Evolutionary conservation across 192 early-diverging fungal genomes (phyloP).

Genomic region (Backusella parvicylindrica): DNA sequence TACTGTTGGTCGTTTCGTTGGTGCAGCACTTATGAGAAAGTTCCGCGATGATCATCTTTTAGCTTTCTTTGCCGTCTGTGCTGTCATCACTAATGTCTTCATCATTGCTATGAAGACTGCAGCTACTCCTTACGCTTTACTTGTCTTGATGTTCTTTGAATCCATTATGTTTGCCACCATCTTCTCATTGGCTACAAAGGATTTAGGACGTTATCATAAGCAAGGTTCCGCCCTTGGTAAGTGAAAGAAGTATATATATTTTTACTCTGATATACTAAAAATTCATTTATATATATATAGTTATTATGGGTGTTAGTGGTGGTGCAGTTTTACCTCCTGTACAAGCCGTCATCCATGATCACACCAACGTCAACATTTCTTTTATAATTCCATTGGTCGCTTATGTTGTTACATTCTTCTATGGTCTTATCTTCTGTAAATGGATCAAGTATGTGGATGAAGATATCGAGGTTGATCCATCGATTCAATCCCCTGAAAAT

Average conservation of each 20-base stretch:
- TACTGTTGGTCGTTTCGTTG: conserved; percentile 33
- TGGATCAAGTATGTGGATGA: conserved; percentile 22
- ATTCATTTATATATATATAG: not conserved
- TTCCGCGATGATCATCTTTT: conserved; percentile 20
- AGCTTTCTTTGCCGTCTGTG: conserved; percentile 10
- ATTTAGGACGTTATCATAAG: conserved; percentile 28
- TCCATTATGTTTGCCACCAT: conserved; percentile 33
- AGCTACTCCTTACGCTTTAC: conserved; percentile 19
- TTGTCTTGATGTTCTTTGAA: conserved; percentile 34
- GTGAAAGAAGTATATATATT: not conserved
- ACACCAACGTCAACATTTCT: conserved; percentile 9
- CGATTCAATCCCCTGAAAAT: not conserved
- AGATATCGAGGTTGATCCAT: not conserved
- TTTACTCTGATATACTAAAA: not conserved
- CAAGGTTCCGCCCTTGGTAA: conserved; percentile 23
- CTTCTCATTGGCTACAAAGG: conserved; percentile 29
- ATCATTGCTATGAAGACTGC: conserved; percentile 19
- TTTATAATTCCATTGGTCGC: conserved; percentile 19
- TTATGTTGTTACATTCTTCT: conserved; percentile 19
- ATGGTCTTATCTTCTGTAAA: conserved; percentile 11
- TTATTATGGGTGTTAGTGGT: conserved; percentile 29
- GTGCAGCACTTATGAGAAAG: conserved; percentile 18
- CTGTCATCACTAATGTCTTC: conserved; percentile 13
- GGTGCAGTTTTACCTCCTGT: conserved; percentile 26
- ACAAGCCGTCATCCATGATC: conserved; percentile 24